phyloP scores from a whole-genome alignment of 345 rosid species.

The Schrenkiella parvula region DNA sequence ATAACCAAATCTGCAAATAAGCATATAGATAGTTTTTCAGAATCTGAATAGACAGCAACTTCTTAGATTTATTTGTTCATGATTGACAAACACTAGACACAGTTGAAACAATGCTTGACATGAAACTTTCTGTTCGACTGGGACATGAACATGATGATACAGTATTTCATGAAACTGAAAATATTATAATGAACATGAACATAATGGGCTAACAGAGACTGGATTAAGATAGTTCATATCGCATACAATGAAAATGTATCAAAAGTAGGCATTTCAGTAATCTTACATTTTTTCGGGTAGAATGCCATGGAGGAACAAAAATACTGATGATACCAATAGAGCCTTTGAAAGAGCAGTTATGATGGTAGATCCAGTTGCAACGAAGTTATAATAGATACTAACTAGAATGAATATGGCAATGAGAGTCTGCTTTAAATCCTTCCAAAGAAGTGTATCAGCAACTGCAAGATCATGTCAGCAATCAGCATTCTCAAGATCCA shows the following conservation, averaged over 20 bases:
- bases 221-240: not conserved
- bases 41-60: not conserved
- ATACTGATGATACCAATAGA: constrained; percentile 47
- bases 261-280: constrained; percentile 1
- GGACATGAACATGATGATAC: constrained; percentile 2
- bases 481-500: constrained; percentile 5
- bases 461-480: constrained; percentile 49
- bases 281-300: constrained; percentile 81
- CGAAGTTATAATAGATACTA: constrained; percentile 62
- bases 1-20: constrained; percentile 67
- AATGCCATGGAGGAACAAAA: constrained; percentile 74
- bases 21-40: not conserved
- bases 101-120: not conserved
- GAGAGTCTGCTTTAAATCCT: constrained; percentile 63
- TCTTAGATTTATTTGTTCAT: not conserved
- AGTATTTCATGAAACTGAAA: not conserved
- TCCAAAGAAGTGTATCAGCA: constrained; percentile 88
- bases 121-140: not conserved
- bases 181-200: not conserved
- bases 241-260: not conserved
- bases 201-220: not conserved
- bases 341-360: constrained; percentile 64
- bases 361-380: constrained; percentile 57
- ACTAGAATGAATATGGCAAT: constrained; percentile 44
- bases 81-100: not conserved